Base-by-base conservation (phyloP, 345 rosid genomes). In the Erysimum cheiranthoides region DNA sequence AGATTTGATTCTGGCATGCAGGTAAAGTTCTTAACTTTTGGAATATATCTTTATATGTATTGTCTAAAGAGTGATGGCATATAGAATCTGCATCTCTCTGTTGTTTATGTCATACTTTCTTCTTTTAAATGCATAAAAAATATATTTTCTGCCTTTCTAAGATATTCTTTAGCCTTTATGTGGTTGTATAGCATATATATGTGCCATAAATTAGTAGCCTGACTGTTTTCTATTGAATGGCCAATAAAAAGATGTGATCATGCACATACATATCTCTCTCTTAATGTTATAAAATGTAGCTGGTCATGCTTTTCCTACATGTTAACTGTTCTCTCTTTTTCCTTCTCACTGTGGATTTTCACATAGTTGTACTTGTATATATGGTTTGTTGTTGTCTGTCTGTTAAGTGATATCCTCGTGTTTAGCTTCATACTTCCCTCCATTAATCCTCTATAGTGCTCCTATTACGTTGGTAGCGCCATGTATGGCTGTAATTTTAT, bases 1-100 rank as follows among this genome's bases (percentile, higher is more conserved):
- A 21, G 99, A 96, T 82, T 78, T 96, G 84, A 77, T 83, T 83
- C 85, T 96, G 79, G 98, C 99, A 39, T 93, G 98, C 98, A 93
- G 99, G 99, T 96, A 82, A 61, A 8, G 36, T 73, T 21, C 21
- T 43, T 13, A 28, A 64, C 65, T 52, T 77, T 38, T 49, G 67
- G 47, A 45, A 52, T 70, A 35, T 53, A 40, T 65, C 25, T 66
- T 25, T 43, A 13, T 74, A 25, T 30, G 60, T 39, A n/a, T 46
- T 63, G 60, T 54, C 75, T 11, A 54, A 21, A 53, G 52, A 59
- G 56, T n/a, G 3, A 39, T 51, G 32, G 53, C 31, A 38, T 57
- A 42, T 60, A 60, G 70, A 75, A 68, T 77, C 32, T 66, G 50
- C 68, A 71, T 56, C n/a, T 71, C 18, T 66, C 77, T 42, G 11